Evolutionary conservation across 495 filamentous ascomycete species (phyloP), one percentile per base, ranked within the genome.

Genomic region (Xylaria flabelliformis): DNA sequence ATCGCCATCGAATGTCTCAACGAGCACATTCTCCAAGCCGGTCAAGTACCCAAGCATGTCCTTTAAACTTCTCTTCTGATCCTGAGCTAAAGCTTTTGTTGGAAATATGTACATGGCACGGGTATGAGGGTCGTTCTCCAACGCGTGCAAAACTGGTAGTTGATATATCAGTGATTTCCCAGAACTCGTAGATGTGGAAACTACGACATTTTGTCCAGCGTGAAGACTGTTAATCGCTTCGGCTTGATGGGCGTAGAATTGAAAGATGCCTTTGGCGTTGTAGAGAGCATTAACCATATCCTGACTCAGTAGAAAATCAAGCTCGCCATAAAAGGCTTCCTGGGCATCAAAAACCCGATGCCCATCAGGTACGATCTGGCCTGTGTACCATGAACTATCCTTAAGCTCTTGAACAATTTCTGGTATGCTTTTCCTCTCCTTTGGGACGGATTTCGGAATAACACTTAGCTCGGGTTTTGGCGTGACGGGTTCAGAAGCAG

Each of bases 41-140:
- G 89, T 85, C 88, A 99, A 93, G 76, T 90, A 97, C 24, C 86
- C 80, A 56, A 98, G 82, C 69, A 99, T 83, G 58, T 97, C 94
- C 75, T 92, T 91, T 80, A 98, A 85, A 75, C 95, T 97, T 70
- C 96, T 87, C 76, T 90, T 89, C 81, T 99, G 96, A 82, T 98
- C 96, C 80, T 99, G 96, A 3, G 96, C 96, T 17, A 99, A 84
- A 13, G 96, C 96, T 82, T 99, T 99, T 3, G 96, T 99, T 1
- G 96, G 96, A 72, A 99, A 99, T 29, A 99, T 97, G 78, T 97
- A 98, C 91, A 99, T 94, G 12, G 96, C 95, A 74, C 95, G 85
- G 55, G 93, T 91, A 59, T 91, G 85, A 4, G 76, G 80, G 74
- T 98, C 92, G 55, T 88, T 84, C 80, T 98, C 95, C 13, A 99